phyloP scores from a whole-genome alignment of 495 filamentous ascomycete species.

The Lasiosphaeriaceae sp. region DNA sequence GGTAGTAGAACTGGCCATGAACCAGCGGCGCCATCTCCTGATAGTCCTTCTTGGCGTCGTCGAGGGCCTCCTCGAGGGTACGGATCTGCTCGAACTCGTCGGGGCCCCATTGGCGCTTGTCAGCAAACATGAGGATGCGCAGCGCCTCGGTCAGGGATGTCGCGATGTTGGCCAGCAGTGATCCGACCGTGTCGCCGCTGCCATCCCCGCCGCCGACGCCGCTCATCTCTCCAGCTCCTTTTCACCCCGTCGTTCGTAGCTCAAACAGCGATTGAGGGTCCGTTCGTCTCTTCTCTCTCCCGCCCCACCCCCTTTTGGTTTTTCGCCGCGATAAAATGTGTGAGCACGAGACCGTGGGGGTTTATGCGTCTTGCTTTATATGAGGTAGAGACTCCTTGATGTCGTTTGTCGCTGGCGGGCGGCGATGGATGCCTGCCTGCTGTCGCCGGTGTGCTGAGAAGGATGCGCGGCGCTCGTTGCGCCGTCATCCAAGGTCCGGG shows the following conservation, averaged over 20 bases:
- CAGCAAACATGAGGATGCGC: slow-evolving; percentile 45
- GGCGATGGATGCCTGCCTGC: background rate
- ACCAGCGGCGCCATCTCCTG: slow-evolving; percentile 45
- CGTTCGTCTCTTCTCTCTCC: no score
- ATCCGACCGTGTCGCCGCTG: slow-evolving; percentile 43
- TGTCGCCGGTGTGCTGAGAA: slow-evolving; percentile 11
- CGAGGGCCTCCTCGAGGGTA: slow-evolving; percentile 42
- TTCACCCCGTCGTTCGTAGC: background rate
- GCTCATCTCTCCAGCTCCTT: slow-evolving; percentile 5
- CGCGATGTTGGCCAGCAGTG: slow-evolving; percentile 45
- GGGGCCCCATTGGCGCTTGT: slow-evolving; percentile 46
- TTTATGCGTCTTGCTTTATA: no score
- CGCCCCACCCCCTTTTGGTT: no score
- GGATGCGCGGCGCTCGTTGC: slow-evolving; percentile 15
- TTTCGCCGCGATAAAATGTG: no score
- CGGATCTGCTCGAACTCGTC: slow-evolving; percentile 49
- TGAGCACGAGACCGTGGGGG: no score
- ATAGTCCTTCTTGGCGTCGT: slow-evolving; percentile 50
- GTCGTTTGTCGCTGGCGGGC: no score
- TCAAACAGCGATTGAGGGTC: background rate
- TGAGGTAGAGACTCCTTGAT: no score
- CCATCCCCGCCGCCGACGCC: slow-evolving; percentile 2
- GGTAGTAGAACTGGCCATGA: slow-evolving; percentile 45
- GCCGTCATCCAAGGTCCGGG: background rate
- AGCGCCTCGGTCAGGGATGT: slow-evolving; percentile 40